Evolutionary conservation across 495 filamentous ascomycete species (phyloP).

Genomic region (Penicillium desertorum): DNA sequence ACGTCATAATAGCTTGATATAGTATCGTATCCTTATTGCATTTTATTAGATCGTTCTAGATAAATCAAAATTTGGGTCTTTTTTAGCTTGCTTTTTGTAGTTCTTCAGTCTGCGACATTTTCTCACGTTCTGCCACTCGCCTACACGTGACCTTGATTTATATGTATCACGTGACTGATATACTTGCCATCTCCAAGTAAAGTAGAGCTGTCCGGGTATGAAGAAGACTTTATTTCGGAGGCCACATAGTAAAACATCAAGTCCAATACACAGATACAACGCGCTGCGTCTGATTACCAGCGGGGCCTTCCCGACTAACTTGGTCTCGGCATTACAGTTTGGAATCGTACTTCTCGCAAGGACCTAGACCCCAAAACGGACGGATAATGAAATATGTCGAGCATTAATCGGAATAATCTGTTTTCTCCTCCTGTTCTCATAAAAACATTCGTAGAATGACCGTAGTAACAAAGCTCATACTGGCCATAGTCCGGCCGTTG

Average conservation of each 20-base stretch:
- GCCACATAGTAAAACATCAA: neutral
- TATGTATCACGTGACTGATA: conserved; percentile 2
- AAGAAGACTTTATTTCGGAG: neutral
- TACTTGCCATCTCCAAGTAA: neutral
- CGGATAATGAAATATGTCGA: neutral
- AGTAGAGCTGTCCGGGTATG: neutral
- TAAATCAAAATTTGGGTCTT: neutral
- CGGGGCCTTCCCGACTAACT: neutral
- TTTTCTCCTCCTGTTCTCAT: neutral
- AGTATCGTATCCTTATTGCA: neutral
- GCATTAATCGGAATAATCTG: neutral
- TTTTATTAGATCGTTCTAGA: neutral
- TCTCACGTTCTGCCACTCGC: conserved; percentile 6
- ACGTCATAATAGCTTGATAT: conserved; percentile 3
- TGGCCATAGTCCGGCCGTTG: conserved; percentile 15
- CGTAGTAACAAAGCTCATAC: neutral
- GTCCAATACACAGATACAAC: neutral
- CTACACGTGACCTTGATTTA: conserved; percentile 4
- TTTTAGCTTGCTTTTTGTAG: neutral
- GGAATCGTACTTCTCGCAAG: neutral
- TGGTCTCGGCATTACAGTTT: neutral
- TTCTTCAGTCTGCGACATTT: neutral
- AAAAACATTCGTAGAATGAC: conserved; percentile 4
- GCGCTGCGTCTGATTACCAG: neutral
- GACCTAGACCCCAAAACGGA: neutral